A percentile compares a stretch with the other conserved stretches of the same genome.
phyloP scores from a whole-genome alignment of 768 basidiomycete species.

The Suillus alpinus region DNA sequence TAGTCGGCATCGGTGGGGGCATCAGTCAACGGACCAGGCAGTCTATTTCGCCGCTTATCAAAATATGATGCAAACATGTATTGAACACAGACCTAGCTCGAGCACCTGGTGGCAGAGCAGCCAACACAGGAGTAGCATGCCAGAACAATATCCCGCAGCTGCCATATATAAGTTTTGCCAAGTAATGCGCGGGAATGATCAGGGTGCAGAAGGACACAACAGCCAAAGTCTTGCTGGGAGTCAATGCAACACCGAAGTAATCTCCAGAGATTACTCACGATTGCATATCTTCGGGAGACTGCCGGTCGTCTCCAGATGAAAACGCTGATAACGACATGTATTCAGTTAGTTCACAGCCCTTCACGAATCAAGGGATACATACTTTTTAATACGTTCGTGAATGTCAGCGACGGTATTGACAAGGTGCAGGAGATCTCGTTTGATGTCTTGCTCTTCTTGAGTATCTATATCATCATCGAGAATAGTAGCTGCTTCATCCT shows the following conservation, averaged over 20 bases:
- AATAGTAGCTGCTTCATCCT: constrained; percentile 19
- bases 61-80: not conserved
- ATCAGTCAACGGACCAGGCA: constrained; percentile 46
- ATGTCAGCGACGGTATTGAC: constrained; percentile 54
- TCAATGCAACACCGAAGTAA: constrained; percentile 4
- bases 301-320: constrained; percentile 63
- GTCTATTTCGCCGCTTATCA: constrained; percentile 26
- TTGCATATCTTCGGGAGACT: constrained; percentile 46
- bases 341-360: not conserved
- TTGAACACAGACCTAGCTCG: constrained; percentile 40
- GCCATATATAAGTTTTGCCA: constrained; percentile 48
- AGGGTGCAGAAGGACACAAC: constrained; percentile 37
- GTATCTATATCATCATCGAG: constrained; percentile 38
- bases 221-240: constrained; percentile 32
- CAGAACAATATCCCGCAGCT: constrained; percentile 54
- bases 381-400: constrained; percentile 68
- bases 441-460: constrained; percentile 40
- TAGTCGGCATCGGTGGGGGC: constrained; percentile 69
- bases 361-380: constrained; percentile 12
- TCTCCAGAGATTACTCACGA: constrained; percentile 33
- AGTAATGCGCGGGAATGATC: constrained; percentile 47
- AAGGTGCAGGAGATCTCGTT: constrained; percentile 37
- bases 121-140: constrained; percentile 59
- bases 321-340: constrained; percentile 38
- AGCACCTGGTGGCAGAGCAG: constrained; percentile 45